These are phyloP conservation scores for Plectosphaerella plurivora DNA, from an alignment of 2,329 filamentous ascomycete species.

Conservation along the genomic window DNA sequence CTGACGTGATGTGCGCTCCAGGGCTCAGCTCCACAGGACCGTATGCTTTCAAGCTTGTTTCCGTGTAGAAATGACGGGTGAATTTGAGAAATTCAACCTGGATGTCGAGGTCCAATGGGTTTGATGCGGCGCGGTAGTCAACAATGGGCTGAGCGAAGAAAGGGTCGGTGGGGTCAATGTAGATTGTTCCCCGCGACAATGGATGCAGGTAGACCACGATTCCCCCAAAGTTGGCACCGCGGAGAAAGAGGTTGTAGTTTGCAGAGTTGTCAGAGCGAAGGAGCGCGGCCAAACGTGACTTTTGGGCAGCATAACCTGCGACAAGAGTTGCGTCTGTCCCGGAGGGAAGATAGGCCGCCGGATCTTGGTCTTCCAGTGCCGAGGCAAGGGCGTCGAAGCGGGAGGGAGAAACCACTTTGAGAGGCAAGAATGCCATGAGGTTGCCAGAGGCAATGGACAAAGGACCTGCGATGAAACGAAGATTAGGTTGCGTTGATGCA, in stretches of 20 bases:
- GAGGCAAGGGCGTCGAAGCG: conserved; percentile 12
- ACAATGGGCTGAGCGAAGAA: conserved; percentile 20
- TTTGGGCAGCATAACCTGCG: conserved; percentile 30
- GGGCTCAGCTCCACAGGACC: conserved; percentile 23
- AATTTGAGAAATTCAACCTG: conserved; percentile 19
- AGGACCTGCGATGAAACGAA: conserved; percentile 5
- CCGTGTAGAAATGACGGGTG: conserved; percentile 25
- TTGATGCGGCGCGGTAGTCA: conserved; percentile 19
- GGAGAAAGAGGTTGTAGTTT: conserved; percentile 21
- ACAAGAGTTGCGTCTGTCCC: conserved; percentile 25
- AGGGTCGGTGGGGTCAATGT: conserved; percentile 24
- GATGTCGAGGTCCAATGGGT: conserved; percentile 21
- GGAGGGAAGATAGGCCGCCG: conserved; percentile 17
- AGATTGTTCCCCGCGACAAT: conserved; percentile 22
- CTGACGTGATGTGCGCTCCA: conserved; percentile 8
- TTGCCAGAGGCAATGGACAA: conserved; percentile 13
- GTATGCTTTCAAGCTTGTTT: conserved; percentile 26
- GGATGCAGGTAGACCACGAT: conserved; percentile 12
- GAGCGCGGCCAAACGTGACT: conserved; percentile 25
- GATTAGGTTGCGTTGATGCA: background rate
- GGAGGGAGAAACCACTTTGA: conserved; percentile 13
- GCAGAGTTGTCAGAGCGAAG: conserved; percentile 27
- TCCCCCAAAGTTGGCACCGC: conserved; percentile 4
- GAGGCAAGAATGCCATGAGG: conserved; percentile 13
- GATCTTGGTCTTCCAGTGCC: conserved; percentile 16